These are phyloP conservation scores for Limnanthes douglasii DNA, from an alignment of 345 rosid genomes.

Conservation along the genomic window DNA sequence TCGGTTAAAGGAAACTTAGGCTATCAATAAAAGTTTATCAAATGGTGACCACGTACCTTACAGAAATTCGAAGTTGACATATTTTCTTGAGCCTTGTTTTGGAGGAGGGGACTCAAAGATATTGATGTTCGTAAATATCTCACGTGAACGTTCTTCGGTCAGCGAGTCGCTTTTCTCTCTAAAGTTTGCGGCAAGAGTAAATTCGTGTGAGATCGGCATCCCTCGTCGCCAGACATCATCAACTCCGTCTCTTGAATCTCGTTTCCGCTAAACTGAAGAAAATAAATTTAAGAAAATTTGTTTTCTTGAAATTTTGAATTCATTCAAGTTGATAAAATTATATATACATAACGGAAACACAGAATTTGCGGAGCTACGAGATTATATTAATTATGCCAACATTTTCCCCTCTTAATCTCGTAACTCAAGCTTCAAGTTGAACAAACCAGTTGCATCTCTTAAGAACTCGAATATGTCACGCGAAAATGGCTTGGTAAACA, in stretches of 20 bases:
- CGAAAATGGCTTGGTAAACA: too few species aligned
- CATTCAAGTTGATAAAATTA: too few species aligned
- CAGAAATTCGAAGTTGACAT: slow-evolving; percentile 82
- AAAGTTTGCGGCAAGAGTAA: slow-evolving; percentile 77
- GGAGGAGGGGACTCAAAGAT: slow-evolving; percentile 78
- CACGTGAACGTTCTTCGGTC: slow-evolving; percentile 56
- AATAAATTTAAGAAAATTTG: too few species aligned
- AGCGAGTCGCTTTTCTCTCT: slow-evolving; percentile 83
- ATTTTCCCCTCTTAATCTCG: too few species aligned
- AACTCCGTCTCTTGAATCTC: slow-evolving; percentile 27
- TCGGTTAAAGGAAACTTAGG: slow-evolving; percentile 89
- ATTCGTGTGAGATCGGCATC: slow-evolving; percentile 74
- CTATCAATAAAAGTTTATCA: slow-evolving; percentile 87
- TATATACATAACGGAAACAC: too few species aligned
- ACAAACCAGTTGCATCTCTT: too few species aligned
- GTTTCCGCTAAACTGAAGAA: slow-evolving; percentile 49
- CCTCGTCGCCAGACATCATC: slow-evolving; percentile 51
- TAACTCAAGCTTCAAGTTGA: too few species aligned
- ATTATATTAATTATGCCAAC: too few species aligned
- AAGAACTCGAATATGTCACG: too few species aligned
- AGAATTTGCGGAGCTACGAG: too few species aligned
- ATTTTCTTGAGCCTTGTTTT: slow-evolving; percentile 67
- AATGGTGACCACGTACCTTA: slow-evolving; percentile 93
- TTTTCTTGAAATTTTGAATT: too few species aligned
- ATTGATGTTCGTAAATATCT: slow-evolving; percentile 71